These are phyloP conservation scores for Penstemon newberryi DNA, from an alignment of 257 asterid genomes.

Conservation along the genomic window DNA sequence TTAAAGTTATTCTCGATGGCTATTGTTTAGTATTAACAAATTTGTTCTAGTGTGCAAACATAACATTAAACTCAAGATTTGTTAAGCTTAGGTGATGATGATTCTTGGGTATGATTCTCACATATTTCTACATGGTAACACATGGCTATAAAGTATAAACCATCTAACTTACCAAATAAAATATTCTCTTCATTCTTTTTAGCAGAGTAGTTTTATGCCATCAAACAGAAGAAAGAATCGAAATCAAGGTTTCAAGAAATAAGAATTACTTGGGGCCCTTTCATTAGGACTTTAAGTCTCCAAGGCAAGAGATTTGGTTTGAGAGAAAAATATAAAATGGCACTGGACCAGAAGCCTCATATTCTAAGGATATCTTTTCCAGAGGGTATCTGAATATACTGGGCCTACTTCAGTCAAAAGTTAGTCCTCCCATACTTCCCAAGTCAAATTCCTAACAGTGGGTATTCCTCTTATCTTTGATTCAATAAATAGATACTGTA, in stretches of 20 bases:
- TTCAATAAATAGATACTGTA: neutral
- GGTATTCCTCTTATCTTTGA: conserved; percentile 16
- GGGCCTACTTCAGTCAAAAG: conserved; percentile 62
- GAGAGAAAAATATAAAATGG: no score
- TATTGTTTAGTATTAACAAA: neutral
- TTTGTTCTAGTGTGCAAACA: neutral
- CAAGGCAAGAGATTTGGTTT: no score
- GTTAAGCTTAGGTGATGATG: neutral
- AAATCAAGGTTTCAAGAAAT: neutral
- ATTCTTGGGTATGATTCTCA: neutral
- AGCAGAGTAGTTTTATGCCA: neutral
- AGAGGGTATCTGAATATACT: conserved; percentile 36
- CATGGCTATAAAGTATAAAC: neutral
- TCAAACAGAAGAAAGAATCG: neutral
- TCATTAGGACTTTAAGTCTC: no score
- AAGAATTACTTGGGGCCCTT: no score
- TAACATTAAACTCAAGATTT: neutral
- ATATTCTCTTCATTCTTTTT: neutral
- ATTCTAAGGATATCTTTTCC: conserved; percentile 32
- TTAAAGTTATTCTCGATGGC: neutral
- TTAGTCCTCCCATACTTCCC: conserved; percentile 29
- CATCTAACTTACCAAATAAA: neutral
- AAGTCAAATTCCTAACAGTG: conserved; percentile 35
- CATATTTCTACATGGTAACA: no score
- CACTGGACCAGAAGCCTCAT: conserved; percentile 37